Evolutionary conservation across 768 basidiomycete genomes (phyloP).

Genomic region (Podaxis carcinomalis): DNA sequence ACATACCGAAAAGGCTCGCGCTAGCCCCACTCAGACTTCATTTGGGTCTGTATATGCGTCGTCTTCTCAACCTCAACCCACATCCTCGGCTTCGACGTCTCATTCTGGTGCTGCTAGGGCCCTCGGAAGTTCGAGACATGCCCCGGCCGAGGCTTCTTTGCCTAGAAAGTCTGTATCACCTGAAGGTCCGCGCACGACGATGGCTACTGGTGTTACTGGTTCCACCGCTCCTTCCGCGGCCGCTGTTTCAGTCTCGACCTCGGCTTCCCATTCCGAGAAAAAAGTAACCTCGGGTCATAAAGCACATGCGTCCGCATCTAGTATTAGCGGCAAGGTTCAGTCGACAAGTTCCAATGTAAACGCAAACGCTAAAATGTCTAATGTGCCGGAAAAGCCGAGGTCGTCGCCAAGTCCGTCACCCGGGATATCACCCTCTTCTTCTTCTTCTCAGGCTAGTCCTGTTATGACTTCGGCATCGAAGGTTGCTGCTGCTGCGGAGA

Average conservation of each 20-base stretch:
- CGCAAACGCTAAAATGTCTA: not conserved
- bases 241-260: not conserved
- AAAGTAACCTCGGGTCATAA: not conserved
- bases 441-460: constrained; percentile 5
- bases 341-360: not conserved
- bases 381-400: not conserved
- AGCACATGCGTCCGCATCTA: not conserved
- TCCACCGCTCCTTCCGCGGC: not conserved
- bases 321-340: not conserved
- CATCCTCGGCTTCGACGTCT: not conserved
- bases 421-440: not conserved
- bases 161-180: constrained; percentile 5
- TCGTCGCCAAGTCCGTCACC: not conserved
- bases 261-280: not conserved
- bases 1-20: constrained; percentile 4
- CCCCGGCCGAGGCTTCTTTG: not conserved
- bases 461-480: constrained; percentile 6
- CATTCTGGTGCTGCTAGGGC: not conserved
- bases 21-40: constrained; percentile 1
- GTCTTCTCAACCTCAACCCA: constrained; percentile 1
- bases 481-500: constrained; percentile 8
- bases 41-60: not conserved
- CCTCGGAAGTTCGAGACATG: not conserved
- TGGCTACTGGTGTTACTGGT: not conserved
- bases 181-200: not conserved